Conservation (phyloP, 345 rosid species). For the Camelina sativa region DNA sequence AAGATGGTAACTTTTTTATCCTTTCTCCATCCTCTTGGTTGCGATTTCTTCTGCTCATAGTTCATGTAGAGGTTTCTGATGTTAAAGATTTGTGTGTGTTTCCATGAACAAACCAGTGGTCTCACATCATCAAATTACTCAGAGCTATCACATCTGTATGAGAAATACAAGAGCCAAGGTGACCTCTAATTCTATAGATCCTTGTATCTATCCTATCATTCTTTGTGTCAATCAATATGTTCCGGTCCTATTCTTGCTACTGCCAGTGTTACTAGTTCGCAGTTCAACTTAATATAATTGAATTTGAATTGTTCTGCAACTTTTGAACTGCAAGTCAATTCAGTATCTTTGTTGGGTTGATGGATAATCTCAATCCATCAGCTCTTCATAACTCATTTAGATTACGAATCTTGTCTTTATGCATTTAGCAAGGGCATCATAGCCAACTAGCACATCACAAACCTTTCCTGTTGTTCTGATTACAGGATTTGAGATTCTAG, state of each 20-base stretch:
- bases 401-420: not conserved
- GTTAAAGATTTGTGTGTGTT: slow-evolving; percentile 35
- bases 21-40: not conserved
- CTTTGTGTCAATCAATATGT: too few species aligned
- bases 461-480: slow-evolving; percentile 10
- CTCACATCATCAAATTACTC: slow-evolving; percentile 86
- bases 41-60: not conserved
- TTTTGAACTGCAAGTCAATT: too few species aligned
- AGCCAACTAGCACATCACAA: slow-evolving; percentile 6
- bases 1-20: slow-evolving; percentile 58
- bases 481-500: slow-evolving; percentile 84
- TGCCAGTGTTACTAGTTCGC: too few species aligned
- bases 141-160: slow-evolving; percentile 78
- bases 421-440: not conserved
- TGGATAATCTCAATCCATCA: too few species aligned
- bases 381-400: too few species aligned
- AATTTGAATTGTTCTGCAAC: too few species aligned
- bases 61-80: not conserved
- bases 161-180: slow-evolving; percentile 95
- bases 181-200: not conserved
- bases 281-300: too few species aligned
- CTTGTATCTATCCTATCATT: too few species aligned
- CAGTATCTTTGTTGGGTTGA: too few species aligned
- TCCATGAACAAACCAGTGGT: slow-evolving; percentile 57
- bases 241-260: too few species aligned